Evolutionary conservation across 1,284 basidiomycete species (phyloP), one percentile per base, ranked within the genome.

Genomic region (Coriolopsis trogii): DNA sequence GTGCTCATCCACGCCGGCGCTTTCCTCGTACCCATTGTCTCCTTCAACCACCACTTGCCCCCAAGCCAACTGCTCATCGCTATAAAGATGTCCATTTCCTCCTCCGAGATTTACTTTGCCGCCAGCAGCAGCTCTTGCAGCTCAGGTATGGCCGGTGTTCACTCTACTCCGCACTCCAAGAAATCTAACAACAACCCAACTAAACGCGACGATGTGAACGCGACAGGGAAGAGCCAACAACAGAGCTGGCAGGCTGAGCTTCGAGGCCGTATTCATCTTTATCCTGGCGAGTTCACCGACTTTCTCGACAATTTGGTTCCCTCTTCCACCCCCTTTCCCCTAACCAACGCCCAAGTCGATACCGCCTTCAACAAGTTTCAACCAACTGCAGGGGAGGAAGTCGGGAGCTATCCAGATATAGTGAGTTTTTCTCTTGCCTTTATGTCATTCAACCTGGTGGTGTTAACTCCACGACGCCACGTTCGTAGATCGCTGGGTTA

Each of bases 81-180:
- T 51, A 41, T 46, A 46, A 21, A 10, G n/a, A 51, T 51, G 49
- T 51, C 43, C 12, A 37, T 51, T 33, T 51, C 49, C 10, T 46
- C 49, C 7, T 9, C 34, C 24, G n/a, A n/a, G n/a, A 36, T 31
- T 0, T 20, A 33, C 36, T 33, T 4, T 42, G 46, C 43, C 38
- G 8, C 10, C 15, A 3, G 8, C 12, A 29, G 41, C 42, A 23
- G 30, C 38, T 29, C 38, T 21, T 15, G 38, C 38, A 28, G 30
- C 30, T 41, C 39, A 51, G 42, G 49, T 51, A 51, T 46, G 49
- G 26, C 34, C 24, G 15, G 18, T n/a, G 18, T 20, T 20, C 15
- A 26, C 12, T 5, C 43, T 25, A 23, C 49, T 10, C 25, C 24
- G n/a, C 23, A 15, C 4, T 8, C 6, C 20, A 41, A 41, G 28